phyloP scores from a whole-genome alignment of 2,329 filamentous ascomycete species.

The Beauveria caledonica region DNA sequence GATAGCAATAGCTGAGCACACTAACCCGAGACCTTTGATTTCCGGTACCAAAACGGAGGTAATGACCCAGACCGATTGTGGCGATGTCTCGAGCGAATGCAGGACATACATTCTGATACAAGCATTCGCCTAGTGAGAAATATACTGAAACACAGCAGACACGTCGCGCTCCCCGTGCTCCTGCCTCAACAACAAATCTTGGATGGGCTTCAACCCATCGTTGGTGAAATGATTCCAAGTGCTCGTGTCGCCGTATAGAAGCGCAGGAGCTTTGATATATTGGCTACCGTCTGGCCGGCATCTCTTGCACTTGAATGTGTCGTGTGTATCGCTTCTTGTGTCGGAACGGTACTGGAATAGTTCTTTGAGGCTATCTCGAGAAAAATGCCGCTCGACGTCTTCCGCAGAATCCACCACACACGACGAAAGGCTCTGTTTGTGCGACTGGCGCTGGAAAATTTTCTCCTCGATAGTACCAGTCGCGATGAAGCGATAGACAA shows the following conservation, averaged over 20 bases:
- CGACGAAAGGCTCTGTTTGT: constrained; percentile 93
- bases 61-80: too few relatives aligned
- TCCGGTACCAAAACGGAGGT: too few relatives aligned
- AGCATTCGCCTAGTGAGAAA: constrained; percentile 57
- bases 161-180: constrained; percentile 73
- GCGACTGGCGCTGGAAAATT: constrained; percentile 96
- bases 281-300: constrained; percentile 85
- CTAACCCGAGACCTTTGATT: not conserved
- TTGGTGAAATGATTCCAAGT: constrained; percentile 99
- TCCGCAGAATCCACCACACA: constrained; percentile 95
- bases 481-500: constrained; percentile 98
- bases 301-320: constrained; percentile 97
- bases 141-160: constrained; percentile 96
- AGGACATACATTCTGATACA: not conserved
- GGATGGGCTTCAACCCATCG: constrained; percentile 68
- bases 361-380: constrained; percentile 80
- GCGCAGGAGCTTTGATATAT: constrained; percentile 80
- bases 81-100: not conserved
- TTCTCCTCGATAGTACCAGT: constrained; percentile 98
- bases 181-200: constrained; percentile 83
- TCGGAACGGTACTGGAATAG: constrained; percentile 84
- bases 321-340: constrained; percentile 89
- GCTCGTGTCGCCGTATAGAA: constrained; percentile 96
- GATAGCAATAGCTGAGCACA: not conserved
- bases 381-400: constrained; percentile 96